Evolutionary conservation across 176 grass and related monocot genomes (phyloP).

Genomic region (Melocanna baccifera): DNA sequence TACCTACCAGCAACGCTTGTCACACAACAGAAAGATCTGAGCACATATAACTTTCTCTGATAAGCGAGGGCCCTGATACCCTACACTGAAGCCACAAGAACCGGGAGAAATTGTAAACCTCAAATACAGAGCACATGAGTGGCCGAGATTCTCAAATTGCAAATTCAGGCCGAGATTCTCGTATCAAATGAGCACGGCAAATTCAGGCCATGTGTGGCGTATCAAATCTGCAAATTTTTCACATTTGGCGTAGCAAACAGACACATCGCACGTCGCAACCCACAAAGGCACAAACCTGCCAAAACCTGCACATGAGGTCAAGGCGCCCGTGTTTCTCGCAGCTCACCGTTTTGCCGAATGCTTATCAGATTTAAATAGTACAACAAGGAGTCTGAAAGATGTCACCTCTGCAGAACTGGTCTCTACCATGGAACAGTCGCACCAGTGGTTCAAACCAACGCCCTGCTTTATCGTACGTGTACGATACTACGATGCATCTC

Average conservation of each 20-base stretch:
- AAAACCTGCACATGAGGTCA: background rate
- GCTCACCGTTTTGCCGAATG: background rate
- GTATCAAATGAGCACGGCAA: background rate
- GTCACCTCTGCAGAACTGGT: background rate
- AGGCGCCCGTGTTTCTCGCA: background rate
- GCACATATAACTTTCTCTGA: background rate
- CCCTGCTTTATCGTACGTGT: background rate
- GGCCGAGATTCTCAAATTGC: too few species aligned
- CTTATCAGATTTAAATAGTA: background rate
- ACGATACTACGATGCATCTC: background rate
- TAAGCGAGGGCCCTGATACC: conserved; percentile 39
- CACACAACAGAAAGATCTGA: background rate
- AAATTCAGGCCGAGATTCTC: background rate
- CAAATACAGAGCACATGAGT: too few species aligned
- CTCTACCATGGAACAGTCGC: background rate
- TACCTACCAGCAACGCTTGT: background rate
- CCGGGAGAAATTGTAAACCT: background rate
- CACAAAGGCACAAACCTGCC: background rate
- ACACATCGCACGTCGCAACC: background rate
- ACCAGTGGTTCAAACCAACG: too few species aligned
- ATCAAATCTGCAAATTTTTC: too few species aligned
- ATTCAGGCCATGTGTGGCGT: background rate
- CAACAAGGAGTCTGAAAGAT: background rate
- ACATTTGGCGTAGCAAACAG: background rate
- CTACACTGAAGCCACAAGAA: background rate